These are phyloP conservation scores for Umbilicus rupestris DNA, from an alignment of 164 flowering plant species.

Conservation along the genomic window DNA sequence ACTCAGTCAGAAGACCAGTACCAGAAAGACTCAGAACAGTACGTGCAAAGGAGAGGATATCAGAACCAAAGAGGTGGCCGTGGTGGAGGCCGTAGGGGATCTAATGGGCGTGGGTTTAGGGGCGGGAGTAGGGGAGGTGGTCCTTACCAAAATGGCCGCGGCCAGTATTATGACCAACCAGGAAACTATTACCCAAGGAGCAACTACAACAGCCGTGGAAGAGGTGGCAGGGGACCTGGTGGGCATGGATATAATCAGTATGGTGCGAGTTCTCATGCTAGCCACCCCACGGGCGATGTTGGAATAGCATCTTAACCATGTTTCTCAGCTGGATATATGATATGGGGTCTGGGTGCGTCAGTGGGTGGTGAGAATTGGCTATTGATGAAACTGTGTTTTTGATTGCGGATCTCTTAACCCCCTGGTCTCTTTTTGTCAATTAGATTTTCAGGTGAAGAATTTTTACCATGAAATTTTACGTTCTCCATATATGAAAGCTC, in stretches of 20 bases:
- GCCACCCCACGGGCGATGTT: conserved; percentile 23
- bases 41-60: conserved; percentile 35
- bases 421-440: neutral
- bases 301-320: conserved; percentile 22
- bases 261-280: conserved; percentile 24
- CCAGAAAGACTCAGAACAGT: conserved; percentile 25
- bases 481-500: neutral
- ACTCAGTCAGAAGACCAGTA: conserved; percentile 30
- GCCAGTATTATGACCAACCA: conserved; percentile 45
- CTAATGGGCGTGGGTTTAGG: conserved; percentile 68
- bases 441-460: neutral
- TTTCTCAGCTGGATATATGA: neutral
- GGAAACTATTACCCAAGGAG: conserved; percentile 41
- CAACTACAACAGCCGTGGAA: conserved; percentile 45
- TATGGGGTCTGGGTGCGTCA: conserved; percentile 11
- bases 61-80: conserved; percentile 64
- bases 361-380: conserved; percentile 14
- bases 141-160: conserved; percentile 58
- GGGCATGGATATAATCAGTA: conserved; percentile 37
- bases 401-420: conserved; percentile 10
- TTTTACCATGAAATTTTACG: neutral
- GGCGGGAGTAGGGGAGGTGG: conserved; percentile 48
- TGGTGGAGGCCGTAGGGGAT: conserved; percentile 48
- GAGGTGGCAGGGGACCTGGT: conserved; percentile 45
- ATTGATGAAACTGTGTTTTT: conserved; percentile 9